Conservation (phyloP, 73 alveolate species). For the Symbiodinium pilosum region DNA sequence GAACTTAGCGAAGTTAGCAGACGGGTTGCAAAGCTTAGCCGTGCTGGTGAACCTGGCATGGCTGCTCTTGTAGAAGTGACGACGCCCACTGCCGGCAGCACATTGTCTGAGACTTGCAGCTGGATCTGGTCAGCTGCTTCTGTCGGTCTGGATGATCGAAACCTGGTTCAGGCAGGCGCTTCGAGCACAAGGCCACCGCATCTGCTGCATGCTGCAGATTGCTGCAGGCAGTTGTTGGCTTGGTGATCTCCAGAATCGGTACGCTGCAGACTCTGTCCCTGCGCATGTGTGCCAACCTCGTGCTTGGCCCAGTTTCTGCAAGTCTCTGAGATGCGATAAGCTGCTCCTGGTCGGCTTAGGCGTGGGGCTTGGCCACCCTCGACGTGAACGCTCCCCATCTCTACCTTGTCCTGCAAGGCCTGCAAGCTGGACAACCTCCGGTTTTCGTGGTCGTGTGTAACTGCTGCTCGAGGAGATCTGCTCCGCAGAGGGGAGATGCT, state of each 20-base stretch:
- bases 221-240: background rate
- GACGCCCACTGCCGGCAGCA: background rate
- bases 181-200: too few species aligned
- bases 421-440: too few species aligned
- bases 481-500: background rate
- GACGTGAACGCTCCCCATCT: background rate
- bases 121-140: constrained; percentile 28
- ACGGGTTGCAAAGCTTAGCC: background rate
- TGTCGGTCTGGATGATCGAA: background rate
- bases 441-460: too few species aligned
- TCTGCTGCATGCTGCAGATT: background rate
- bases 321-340: background rate
- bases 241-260: background rate
- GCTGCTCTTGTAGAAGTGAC: background rate
- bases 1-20: background rate
- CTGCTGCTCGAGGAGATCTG: constrained; percentile 15
- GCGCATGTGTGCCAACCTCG: constrained; percentile 30
- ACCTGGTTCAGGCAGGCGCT: background rate
- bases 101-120: background rate
- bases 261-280: background rate
- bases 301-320: background rate
- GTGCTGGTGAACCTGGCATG: background rate
- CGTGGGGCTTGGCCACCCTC: constrained; percentile 38
- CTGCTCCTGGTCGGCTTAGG: background rate
- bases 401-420: constrained; percentile 1